Base-by-base conservation (phyloP, 208 protist species). In the Naegleria gruberi region DNA sequence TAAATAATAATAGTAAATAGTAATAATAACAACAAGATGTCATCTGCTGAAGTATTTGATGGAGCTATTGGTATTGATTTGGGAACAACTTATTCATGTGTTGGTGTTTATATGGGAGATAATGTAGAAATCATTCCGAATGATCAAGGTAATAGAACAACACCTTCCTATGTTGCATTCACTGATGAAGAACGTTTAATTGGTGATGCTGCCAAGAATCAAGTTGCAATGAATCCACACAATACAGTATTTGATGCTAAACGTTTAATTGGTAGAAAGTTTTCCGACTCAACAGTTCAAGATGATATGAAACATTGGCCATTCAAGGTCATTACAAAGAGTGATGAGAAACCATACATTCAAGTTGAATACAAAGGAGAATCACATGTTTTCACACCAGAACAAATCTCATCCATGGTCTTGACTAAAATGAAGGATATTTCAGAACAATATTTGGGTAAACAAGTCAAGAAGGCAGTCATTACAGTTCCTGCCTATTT, bases 201-300 rank as follows among this genome's bases (percentile, higher is more conserved):
- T 89, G 96, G 97, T 81, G 96, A 97, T 45, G 93, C 95, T 10
- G 97, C 97, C 37, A 98, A 98, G 90, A 96, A 97, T 90, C 96
- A 99, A 89, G 94, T 93, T 40, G 90, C 93, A 8, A 95, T 96
- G 89, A 98, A 98, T 55, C 96, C 96, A 37, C 86, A 89, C 0
- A 96, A 97, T 81, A 98, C 97, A 44, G 90, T 99, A 17, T 99
- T 96, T 93, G 97, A 99, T 89, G 97, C 97, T 34, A 99, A 99
- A 92, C 96, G 97, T 84, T 95, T 99, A 90, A 98, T 99, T 88
- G n/a, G n/a, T n/a, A n/a, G n/a, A n/a, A n/a, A n/a, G n/a, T n/a
- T n/a, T n/a, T n/a, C n/a, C n/a, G n/a, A n/a, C 97, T 95, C n/a
- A 41, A 73, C 91, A 87, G 97, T 97, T 92, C 92, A 91, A 55